Percentiles rank a stretch among this genome's conserved stretches.
These are phyloP conservation scores for Pleomassaria siparia DNA, from an alignment of 2,329 filamentous ascomycete species.

Conservation along the genomic window DNA sequence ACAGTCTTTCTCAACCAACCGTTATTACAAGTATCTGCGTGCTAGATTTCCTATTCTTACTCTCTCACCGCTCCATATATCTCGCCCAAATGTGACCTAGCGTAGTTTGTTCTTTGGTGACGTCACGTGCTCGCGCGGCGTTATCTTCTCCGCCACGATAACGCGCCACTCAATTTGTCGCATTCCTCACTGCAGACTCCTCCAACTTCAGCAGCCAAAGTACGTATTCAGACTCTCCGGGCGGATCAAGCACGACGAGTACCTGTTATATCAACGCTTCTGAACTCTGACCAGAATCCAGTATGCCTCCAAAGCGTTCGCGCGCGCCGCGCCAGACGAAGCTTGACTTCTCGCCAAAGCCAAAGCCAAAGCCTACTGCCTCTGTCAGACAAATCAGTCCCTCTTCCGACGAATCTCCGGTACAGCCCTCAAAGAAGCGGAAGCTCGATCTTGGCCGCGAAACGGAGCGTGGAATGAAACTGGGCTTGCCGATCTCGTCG, in stretches of 20 bases:
- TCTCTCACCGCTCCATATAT: no score
- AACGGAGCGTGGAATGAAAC: slow-evolving; percentile 14
- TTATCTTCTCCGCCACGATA: background rate
- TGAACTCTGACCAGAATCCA: background rate
- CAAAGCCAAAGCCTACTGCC: slow-evolving; percentile 45
- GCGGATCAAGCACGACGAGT: no score
- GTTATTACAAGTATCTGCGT: no score
- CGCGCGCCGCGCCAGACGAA: slow-evolving; percentile 43
- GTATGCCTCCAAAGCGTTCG: slow-evolving; percentile 28
- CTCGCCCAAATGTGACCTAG: background rate
- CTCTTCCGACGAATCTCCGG: slow-evolving; percentile 35
- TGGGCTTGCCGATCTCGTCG: slow-evolving; percentile 19
- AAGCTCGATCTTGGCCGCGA: slow-evolving; percentile 15
- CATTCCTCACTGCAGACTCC: background rate
- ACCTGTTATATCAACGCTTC: no score
- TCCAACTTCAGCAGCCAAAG: no score
- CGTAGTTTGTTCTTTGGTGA: background rate
- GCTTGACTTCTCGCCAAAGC: slow-evolving; percentile 47
- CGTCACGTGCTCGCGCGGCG: slow-evolving; percentile 1
- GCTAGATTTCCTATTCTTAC: no score
- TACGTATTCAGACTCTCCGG: no score
- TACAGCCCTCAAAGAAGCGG: slow-evolving; percentile 22
- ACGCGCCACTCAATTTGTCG: background rate
- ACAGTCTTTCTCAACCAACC: no score
- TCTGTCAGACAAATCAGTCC: slow-evolving; percentile 36